Evolutionary conservation across 225 moss, liverwort and hornwort genomes (phyloP).

Genomic region (Lunularia cruciata): DNA sequence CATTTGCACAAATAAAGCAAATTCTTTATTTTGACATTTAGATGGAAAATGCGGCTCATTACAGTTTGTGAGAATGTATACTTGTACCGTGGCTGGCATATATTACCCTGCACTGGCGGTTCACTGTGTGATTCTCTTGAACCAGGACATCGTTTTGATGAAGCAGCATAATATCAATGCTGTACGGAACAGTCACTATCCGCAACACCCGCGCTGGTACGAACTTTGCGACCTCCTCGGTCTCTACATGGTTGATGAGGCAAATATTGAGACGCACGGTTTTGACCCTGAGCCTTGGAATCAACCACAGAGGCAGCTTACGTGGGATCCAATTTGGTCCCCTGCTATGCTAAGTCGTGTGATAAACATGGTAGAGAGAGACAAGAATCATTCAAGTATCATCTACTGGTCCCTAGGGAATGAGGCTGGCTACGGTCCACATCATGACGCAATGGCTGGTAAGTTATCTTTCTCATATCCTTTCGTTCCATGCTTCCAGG

Average conservation of each 20-base stretch:
- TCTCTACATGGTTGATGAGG: constrained; percentile 92
- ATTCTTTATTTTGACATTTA: no score
- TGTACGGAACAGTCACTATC: constrained; percentile 94
- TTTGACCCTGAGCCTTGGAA: constrained; percentile 96
- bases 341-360: constrained; percentile 88
- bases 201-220: constrained; percentile 96
- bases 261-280: constrained; percentile 97
- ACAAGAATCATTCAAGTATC: constrained; percentile 94
- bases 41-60: no score
- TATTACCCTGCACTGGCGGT: background rate
- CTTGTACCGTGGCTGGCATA: background rate
- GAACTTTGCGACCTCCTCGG: constrained; percentile 97
- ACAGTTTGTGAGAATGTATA: no score
- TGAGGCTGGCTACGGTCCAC: constrained; percentile 94
- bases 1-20: no score
- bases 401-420: constrained; percentile 97
- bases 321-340: constrained; percentile 81
- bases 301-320: constrained; percentile 77
- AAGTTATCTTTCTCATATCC: no score
- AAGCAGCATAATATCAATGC: constrained; percentile 96
- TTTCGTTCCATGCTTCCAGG: no score
- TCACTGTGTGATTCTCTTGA: constrained; percentile 4
- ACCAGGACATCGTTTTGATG: constrained; percentile 90
- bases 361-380: constrained; percentile 98
- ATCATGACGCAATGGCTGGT: constrained; percentile 99